Evolutionary conservation across 345 rosid genomes (phyloP), one percentile per base, ranked within the genome.

Genomic region (Pelargonium nanum): DNA sequence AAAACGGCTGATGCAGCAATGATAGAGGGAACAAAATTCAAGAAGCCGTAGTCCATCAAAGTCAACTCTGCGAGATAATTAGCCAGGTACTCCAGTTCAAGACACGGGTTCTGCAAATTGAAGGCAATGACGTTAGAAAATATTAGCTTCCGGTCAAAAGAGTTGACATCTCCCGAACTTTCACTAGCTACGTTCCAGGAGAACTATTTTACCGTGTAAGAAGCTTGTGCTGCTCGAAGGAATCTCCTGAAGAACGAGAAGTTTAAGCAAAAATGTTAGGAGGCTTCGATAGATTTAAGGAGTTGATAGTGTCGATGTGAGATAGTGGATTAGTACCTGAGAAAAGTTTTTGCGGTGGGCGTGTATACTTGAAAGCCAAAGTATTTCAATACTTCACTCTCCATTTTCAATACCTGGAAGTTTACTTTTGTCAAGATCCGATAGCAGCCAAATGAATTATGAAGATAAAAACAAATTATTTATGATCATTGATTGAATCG

Each of bases 1-100:
- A 91, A 86, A 22, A 91, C 89, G 53, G 96, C 86, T 8, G 98
- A 86, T 20, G 98, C 96, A 69, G 98, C 96, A 60, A 85, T 74
- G 25, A 80, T 61, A 23, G 98, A 91, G 63, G 98, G 98, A 52
- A 82, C 79, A 24, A 72, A 84, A 56, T 70, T 84, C 75, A 91
- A 63, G 80, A 88, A 88, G 20, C 61, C 57, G 12, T 78, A 78
- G 53, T 88, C 87, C 2, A 78, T 19, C 62, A 91, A 61, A 34
- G 98, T 78, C 73, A 91, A 62, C 71, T 91, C 97, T 55, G 91
- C 80, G 0, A 88, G 80, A 72, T 88, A 91, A 66, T 86, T 77
- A 21, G 95, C 86, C 70, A 91, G 64, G 75, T 68, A 86, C 69
- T 85, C 95, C 69, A 88, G 55, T 66, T 91, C 95, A 51, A 82